Base-by-base conservation (phyloP, 495 filamentous ascomycete genomes). In the Elaphomyces granulatus region DNA sequence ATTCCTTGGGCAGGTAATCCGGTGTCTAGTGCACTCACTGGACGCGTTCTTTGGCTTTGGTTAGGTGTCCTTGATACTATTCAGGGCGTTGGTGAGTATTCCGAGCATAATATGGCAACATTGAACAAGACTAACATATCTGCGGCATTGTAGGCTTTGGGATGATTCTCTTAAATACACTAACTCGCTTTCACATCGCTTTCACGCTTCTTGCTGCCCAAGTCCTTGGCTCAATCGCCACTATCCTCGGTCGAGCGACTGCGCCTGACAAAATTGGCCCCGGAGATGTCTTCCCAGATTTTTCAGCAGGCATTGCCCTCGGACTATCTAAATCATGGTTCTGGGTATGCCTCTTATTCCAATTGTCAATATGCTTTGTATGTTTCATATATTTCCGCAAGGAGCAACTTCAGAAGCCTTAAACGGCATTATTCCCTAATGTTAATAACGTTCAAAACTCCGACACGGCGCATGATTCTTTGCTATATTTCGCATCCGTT, bases 381-480 rank as follows among this genome's bases (percentile, higher is more conserved):
- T 80, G 74, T 53, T 68, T 75, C 40, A 61, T 61, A 52, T 77
- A 77, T 52, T 75, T 78, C 55, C 53, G 75, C 31, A 78, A 75
- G 62, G 75, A 77, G 54, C 75, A 78, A 53, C 59, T 77, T 44
- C 58, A 56, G 35, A 81, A 81, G 58, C 77, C 76, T 20, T 75
- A 43, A 59, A 19, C 6, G 23, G 6, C 6, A 28, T 28, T 38
- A n/a, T n/a, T n/a, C n/a, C n/a, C n/a, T n/a, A n/a, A n/a, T n/a
- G n/a, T n/a, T n/a, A n/a, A n/a, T n/a, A n/a, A n/a, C n/a, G n/a
- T n/a, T n/a, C n/a, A n/a, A n/a, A n/a, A n/a, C n/a, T n/a, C n/a
- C n/a, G n/a, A n/a, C n/a, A n/a, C n/a, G n/a, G n/a, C n/a, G n/a
- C n/a, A n/a, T n/a, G n/a, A n/a, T n/a, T n/a, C n/a, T n/a, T n/a